Conservation (phyloP, 208 protist species). For the Leishmania turanica region DNA sequence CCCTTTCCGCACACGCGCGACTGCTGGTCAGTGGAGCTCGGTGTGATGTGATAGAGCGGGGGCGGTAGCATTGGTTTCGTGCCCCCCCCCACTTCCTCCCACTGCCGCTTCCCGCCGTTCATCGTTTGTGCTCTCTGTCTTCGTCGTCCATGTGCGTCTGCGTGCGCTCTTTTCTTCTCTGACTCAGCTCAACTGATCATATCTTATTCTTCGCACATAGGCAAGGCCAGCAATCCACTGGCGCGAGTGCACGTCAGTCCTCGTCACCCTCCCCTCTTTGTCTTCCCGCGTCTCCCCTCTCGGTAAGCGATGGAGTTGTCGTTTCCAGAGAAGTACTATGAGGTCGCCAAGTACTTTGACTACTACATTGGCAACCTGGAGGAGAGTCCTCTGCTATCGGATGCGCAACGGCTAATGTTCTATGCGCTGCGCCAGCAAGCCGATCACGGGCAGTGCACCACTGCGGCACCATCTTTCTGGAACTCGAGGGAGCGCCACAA, state of each 20-base stretch:
- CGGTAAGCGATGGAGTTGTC: constrained; percentile 46
- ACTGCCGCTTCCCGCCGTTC: background rate
- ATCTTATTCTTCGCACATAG: background rate
- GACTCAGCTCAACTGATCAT: background rate
- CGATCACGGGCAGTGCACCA: constrained; percentile 66
- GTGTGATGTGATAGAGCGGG: background rate
- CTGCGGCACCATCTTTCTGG: constrained; percentile 65
- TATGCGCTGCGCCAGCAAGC: constrained; percentile 80
- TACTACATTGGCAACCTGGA: constrained; percentile 61
- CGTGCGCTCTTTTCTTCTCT: background rate
- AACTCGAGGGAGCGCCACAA: constrained; percentile 63
- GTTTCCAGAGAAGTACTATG: constrained; percentile 75
- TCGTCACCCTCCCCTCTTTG: background rate
- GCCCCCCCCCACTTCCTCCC: background rate
- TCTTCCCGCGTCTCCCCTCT: background rate
- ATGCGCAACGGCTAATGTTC: constrained; percentile 67
- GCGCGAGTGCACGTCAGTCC: background rate
- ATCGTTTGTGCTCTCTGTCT: background rate
- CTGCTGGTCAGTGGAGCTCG: background rate
- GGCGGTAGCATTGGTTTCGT: background rate
- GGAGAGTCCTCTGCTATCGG: constrained; percentile 40
- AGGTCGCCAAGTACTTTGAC: constrained; percentile 61
- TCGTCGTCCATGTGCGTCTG: background rate
- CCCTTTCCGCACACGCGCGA: background rate
- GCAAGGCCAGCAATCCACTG: background rate